A percentile compares a stretch with the other conserved stretches of the same genome.
These are phyloP conservation scores for Pleurotus platypus DNA, from an alignment of 768 basidiomycete genomes.

Conservation along the genomic window DNA sequence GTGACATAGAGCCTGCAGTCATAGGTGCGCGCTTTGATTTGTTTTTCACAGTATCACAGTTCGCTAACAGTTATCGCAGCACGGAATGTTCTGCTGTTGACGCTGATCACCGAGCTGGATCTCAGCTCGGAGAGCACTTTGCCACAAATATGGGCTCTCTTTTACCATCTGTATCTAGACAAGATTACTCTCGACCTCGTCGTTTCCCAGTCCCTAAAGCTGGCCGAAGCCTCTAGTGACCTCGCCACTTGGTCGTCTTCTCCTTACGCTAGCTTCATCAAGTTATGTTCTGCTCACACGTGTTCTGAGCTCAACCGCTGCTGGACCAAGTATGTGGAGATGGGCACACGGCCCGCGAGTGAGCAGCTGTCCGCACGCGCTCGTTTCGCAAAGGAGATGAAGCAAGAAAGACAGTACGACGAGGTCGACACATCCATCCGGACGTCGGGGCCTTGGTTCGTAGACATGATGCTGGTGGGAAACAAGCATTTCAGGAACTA, in stretches of 20 bases:
- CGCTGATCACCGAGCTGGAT: conserved; percentile 33
- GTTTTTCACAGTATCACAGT: not conserved
- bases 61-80: conserved; percentile 24
- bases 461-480: conserved; percentile 11
- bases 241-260: conserved; percentile 35
- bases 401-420: conserved; percentile 8
- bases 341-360: conserved; percentile 19
- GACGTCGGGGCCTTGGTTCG: conserved; percentile 34
- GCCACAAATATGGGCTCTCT: conserved; percentile 38
- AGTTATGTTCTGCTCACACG: conserved; percentile 34
- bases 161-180: conserved; percentile 46
- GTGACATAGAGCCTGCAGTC: conserved; percentile 44
- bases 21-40: conserved; percentile 29
- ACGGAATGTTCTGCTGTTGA: conserved; percentile 44
- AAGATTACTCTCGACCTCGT: conserved; percentile 27
- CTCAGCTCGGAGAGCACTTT: conserved; percentile 5
- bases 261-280: conserved; percentile 32
- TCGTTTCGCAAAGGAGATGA: conserved; percentile 19
- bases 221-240: conserved; percentile 27
- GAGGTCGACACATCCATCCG: conserved; percentile 13
- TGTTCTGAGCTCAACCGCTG: conserved; percentile 33
- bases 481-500: conserved; percentile 24
- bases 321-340: conserved; percentile 33
- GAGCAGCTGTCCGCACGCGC: conserved; percentile 16
- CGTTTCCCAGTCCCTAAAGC: conserved; percentile 32